Percentiles rank a stretch among this genome's conserved stretches.
phyloP scores from a whole-genome alignment of 768 basidiomycete genomes.

The Boletus rufocinnamomeus region DNA sequence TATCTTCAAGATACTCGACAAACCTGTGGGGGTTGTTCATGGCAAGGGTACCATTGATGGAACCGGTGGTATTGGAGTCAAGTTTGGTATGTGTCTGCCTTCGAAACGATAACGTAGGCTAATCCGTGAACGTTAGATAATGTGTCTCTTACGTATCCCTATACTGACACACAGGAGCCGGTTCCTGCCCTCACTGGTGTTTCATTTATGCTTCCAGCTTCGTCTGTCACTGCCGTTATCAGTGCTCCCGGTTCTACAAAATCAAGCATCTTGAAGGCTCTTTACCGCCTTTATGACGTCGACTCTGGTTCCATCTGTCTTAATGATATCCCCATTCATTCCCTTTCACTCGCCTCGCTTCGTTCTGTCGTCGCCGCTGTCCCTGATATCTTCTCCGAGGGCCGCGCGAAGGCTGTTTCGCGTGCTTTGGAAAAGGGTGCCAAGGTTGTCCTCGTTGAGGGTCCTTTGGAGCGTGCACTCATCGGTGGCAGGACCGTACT shows the following conservation, averaged over 20 bases:
- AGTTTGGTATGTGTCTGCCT: slow-evolving; percentile 63
- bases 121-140: slow-evolving; percentile 51
- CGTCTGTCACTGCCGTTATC: slow-evolving; percentile 86
- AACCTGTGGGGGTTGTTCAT: slow-evolving; percentile 84
- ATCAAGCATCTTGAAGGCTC: slow-evolving; percentile 79
- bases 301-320: slow-evolving; percentile 77
- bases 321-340: slow-evolving; percentile 85
- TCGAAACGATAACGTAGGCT: background rate
- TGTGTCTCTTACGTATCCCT: slow-evolving; percentile 78
- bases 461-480: slow-evolving; percentile 23
- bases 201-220: slow-evolving; percentile 87
- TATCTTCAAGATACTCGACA: slow-evolving; percentile 76
- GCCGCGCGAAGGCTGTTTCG: slow-evolving; percentile 26
- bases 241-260: slow-evolving; percentile 83
- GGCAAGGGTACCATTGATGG: slow-evolving; percentile 73
- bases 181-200: slow-evolving; percentile 68
- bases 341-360: slow-evolving; percentile 80
- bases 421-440: slow-evolving; percentile 28
- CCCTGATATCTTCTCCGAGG: slow-evolving; percentile 64
- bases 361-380: slow-evolving; percentile 86
- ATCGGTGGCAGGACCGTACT: slow-evolving; percentile 27
- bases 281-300: slow-evolving; percentile 93
- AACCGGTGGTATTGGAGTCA: slow-evolving; percentile 75
- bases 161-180: slow-evolving; percentile 53
- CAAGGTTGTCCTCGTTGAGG: slow-evolving; percentile 30